These are phyloP conservation scores for Trichoderma gracile DNA, from an alignment of 2,329 filamentous ascomycete species.

Conservation along the genomic window DNA sequence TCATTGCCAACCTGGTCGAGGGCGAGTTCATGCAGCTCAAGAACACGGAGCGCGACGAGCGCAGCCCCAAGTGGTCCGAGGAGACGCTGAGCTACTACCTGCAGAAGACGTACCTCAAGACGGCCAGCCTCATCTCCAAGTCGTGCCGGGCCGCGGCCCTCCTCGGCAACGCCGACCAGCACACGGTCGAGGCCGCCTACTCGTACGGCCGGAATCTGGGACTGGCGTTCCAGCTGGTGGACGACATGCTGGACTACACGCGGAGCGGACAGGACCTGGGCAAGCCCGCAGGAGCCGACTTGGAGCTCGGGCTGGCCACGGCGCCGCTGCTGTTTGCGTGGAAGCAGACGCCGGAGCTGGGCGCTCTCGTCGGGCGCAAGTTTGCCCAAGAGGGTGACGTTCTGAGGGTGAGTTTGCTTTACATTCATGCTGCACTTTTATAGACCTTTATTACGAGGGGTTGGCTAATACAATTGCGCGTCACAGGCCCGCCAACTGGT, in stretches of 20 bases:
- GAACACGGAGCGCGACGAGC: conserved; percentile 89
- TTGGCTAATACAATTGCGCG: conserved; percentile 1
- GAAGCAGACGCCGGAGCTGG: conserved; percentile 83
- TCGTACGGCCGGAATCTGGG: conserved; percentile 90
- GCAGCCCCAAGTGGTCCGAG: conserved; percentile 80
- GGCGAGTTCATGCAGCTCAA: conserved; percentile 99
- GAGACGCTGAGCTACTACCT: conserved; percentile 91
- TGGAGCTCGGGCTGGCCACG: conserved; percentile 90
- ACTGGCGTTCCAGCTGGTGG: conserved; percentile 93
- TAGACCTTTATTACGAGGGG: background rate
- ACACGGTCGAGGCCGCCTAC: conserved; percentile 89
- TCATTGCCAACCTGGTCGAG: conserved; percentile 96
- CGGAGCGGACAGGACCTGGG: conserved; percentile 80
- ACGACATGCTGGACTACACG: conserved; percentile 98
- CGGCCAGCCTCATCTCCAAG: conserved; percentile 92
- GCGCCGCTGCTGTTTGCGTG: conserved; percentile 94
- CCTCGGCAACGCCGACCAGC: conserved; percentile 72
- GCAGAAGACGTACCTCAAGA: conserved; percentile 98
- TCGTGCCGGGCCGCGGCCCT: conserved; percentile 88
- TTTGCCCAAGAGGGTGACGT: conserved; percentile 85
- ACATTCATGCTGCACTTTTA: background rate
- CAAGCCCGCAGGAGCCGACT: conserved; percentile 90
- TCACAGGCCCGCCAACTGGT: conserved; percentile 82
- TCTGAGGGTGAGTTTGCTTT: conserved; percentile 62
- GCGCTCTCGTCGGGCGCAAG: conserved; percentile 86